Evolutionary conservation across 345 rosid species (phyloP), one percentile per base, ranked within the genome.

Genomic region (Trapa incisa): DNA sequence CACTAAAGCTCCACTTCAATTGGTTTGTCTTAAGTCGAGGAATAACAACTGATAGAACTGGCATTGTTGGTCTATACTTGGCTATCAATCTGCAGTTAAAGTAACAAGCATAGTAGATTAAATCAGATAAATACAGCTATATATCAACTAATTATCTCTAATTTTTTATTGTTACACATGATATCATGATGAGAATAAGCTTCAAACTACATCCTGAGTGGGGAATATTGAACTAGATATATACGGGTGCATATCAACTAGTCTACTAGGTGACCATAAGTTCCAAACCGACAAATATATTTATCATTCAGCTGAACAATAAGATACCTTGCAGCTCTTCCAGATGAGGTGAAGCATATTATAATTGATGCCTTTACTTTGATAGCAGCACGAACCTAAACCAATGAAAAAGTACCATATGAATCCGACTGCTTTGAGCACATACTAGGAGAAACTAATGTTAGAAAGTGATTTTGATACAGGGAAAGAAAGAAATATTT

Each of bases 11-110:
- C 99, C 99, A 94, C 73, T 76, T 94, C 67, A 94, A 78, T 77
- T 94, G 97, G 78, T 94, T 91, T 69, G 96, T 94, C 85, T 91
- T 94, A 63, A 94, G 96, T 4, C 99, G 87, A 0, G 99, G 97
- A 75, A 94, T 94, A 69, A 94, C 97, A 73, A 94, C 99, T 35
- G 99, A 94, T 11, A 94, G 73, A 74, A 87, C 99, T 1, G 99
- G 99, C 97, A 94, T 94, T 64, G 96, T 83, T 65, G 99, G 99
- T 81, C 97, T 91, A 72, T 94, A 94, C 80, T 94, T 94, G 37
- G 97, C 93, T 70, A 94, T 94, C 88, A 94, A 85, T 75, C 99
- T 94, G 90, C 17, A 65, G 45, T 65, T 10, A 13, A 22, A 39
- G 3, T 5, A 45, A 65, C 7, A 32, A 41, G 36, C 41, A 52